Conservation (phyloP, 768 basidiomycete genomes). For the Psilocybe subaeruginosa region DNA sequence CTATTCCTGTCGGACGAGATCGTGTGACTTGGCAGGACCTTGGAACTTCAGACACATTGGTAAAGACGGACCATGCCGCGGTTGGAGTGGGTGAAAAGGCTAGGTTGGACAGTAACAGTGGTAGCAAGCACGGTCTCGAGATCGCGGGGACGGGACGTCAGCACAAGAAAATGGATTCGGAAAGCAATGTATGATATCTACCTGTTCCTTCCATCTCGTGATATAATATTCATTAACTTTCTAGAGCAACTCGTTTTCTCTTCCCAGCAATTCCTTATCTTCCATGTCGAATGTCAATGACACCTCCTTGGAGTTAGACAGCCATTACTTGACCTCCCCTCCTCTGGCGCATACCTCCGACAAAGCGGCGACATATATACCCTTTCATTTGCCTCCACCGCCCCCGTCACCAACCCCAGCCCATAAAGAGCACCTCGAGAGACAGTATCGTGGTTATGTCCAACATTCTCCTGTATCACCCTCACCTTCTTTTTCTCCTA, state of each 20-base stretch:
- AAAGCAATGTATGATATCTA: conserved; percentile 4
- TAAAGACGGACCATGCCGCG: conserved; percentile 1
- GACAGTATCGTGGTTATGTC: conserved; percentile 6
- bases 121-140: conserved; percentile 2
- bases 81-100: conserved; percentile 11
- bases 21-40: not conserved
- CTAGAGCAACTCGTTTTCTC: conserved; percentile 7
- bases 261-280: conserved; percentile 9
- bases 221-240: not conserved
- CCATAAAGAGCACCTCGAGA: conserved; percentile 14
- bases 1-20: not conserved
- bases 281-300: conserved; percentile 9
- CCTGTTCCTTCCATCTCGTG: not conserved
- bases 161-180: conserved; percentile 1
- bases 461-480: conserved; percentile 18
- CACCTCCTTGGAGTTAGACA: conserved; percentile 10
- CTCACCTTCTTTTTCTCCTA: conserved; percentile 12
- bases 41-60: conserved; percentile 3
- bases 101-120: not conserved
- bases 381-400: conserved; percentile 20
- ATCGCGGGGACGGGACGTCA: not conserved
- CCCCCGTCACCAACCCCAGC: conserved; percentile 23
- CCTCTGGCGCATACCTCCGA: conserved; percentile 16
- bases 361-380: conserved; percentile 13
- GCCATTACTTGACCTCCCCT: conserved; percentile 14